Evolutionary conservation across 768 basidiomycete species (phyloP).

Genomic region (Trichaptum fuscoviolaceum): DNA sequence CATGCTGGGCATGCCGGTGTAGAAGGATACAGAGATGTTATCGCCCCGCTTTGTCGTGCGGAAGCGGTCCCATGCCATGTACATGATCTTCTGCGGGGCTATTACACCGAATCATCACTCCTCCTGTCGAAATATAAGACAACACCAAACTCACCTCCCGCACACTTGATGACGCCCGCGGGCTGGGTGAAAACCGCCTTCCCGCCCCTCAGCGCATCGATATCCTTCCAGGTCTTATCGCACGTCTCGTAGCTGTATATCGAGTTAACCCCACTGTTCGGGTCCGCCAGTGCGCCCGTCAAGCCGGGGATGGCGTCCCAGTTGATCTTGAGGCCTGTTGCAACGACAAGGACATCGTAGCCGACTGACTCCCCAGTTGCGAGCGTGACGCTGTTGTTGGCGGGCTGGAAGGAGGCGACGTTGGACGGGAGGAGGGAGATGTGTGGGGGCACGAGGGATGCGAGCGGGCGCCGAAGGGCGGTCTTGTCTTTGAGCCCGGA

Average conservation of each 20-base stretch:
- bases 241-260: conserved; percentile 90
- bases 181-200: conserved; percentile 95
- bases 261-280: conserved; percentile 76
- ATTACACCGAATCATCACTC: not conserved
- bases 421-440: conserved; percentile 68
- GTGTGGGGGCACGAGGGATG: conserved; percentile 67
- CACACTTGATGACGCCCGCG: conserved; percentile 88
- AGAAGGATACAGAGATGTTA: conserved; percentile 67
- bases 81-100: conserved; percentile 93
- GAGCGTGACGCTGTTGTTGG: conserved; percentile 67
- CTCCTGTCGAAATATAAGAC: not conserved
- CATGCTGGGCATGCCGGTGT: conserved; percentile 92
- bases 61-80: conserved; percentile 91
- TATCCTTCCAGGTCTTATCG: conserved; percentile 84
- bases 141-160: conserved; percentile 55
- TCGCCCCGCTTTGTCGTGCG: conserved; percentile 52
- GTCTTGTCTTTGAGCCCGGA: conserved; percentile 75
- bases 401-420: conserved; percentile 71
- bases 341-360: conserved; percentile 87
- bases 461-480: conserved; percentile 59
- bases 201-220: conserved; percentile 69
- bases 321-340: conserved; percentile 84
- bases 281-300: conserved; percentile 67
- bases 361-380: conserved; percentile 59
- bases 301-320: conserved; percentile 74